Evolutionary conservation across 192 early-diverging fungal genomes (phyloP), one percentile per base, ranked within the genome.

Genomic region (Coemansia sp.): DNA sequence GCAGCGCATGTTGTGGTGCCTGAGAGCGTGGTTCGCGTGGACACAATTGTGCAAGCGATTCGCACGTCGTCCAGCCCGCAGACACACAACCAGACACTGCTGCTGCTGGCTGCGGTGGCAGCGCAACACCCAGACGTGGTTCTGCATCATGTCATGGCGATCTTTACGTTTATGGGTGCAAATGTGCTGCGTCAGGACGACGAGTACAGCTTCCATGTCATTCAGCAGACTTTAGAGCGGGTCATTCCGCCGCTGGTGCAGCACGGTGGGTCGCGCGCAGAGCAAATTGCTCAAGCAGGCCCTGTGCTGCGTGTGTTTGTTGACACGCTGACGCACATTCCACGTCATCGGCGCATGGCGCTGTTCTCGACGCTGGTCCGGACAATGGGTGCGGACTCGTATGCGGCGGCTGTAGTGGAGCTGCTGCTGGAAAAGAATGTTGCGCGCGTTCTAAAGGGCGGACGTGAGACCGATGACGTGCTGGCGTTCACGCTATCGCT

Each of bases 111-210:
- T 0, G 85, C 91, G 9, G 88, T 97, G 37, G 94, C 94, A 0
- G 81, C 82, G 5, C 67, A 91, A 51, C 90, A 87, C 66, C 91
- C 97, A 3, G 87, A 94, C 37, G 83, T 82, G 54, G 95, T 98
- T 4, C 81, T 98, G 21, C 84, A 92, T 62, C 92, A 94, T 75
- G 91, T 94, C 54, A 97, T 98, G 90, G 93, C 94, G 19, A 88
- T 97, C 23, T 98, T 98, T 68, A 98, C 94, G 11, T 97, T 97
- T 69, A 95, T 98, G 95, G 95, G 95, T 15, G 92, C 91, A 47
- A 97, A 93, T 60, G 90, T 94, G 1, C 64, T 98, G 62, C 87
- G 91, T n/a, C 94, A 94, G 73, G 95, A 98, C 75, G 95, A 98
- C 73, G 90, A 92, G 68, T 98, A 94, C 84, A 93, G 88, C 67